Evolutionary conservation across 768 basidiomycete genomes (phyloP).

Genomic region (Russula sp.): DNA sequence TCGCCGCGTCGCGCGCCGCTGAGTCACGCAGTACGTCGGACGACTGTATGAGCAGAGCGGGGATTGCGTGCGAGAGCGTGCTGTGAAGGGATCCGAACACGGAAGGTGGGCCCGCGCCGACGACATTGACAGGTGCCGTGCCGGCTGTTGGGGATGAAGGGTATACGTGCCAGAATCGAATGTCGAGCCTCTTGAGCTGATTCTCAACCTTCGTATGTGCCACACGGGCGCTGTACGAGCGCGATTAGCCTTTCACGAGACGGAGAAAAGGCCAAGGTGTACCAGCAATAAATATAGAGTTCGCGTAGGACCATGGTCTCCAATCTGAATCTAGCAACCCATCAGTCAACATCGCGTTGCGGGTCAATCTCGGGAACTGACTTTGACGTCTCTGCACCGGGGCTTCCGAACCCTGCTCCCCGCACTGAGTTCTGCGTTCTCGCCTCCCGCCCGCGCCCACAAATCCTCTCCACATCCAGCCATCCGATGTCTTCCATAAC

Average conservation of each 20-base stretch:
- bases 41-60: constrained; percentile 79
- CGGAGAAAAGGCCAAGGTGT: constrained; percentile 25
- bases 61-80: constrained; percentile 72
- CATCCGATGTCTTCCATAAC: constrained; percentile 76
- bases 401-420: constrained; percentile 22
- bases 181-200: constrained; percentile 78
- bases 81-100: constrained; percentile 62
- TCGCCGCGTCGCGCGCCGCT: constrained; percentile 86
- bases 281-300: constrained; percentile 89
- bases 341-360: background rate
- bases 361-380: constrained; percentile 1
- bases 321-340: constrained; percentile 52
- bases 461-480: constrained; percentile 70
- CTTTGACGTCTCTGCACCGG: constrained; percentile 17
- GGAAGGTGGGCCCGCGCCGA: constrained; percentile 35
- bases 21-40: constrained; percentile 77
- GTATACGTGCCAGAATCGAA: constrained; percentile 73
- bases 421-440: constrained; percentile 36
- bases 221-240: constrained; percentile 66
- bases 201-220: constrained; percentile 87
- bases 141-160: constrained; percentile 44
- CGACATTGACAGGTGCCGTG: constrained; percentile 26
- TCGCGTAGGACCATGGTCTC: constrained; percentile 72
- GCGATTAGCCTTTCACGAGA: background rate
- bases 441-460: constrained; percentile 36